These are phyloP conservation scores for Capsicum pubescens DNA, from an alignment of 257 asterid species.

Conservation along the genomic window DNA sequence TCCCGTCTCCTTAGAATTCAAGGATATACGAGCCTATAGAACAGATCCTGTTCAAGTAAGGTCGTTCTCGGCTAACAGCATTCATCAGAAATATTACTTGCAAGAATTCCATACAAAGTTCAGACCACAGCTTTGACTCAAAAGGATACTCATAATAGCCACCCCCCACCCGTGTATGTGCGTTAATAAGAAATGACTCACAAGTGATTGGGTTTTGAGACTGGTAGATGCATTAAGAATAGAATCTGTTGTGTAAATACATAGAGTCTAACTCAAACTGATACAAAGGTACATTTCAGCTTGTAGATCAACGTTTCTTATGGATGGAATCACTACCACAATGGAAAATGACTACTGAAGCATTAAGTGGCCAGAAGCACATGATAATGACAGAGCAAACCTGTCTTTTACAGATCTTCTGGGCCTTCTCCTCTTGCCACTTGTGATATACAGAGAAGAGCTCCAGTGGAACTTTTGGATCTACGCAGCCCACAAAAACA, in stretches of 20 bases:
- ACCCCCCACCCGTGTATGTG: not conserved
- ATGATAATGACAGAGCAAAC: slow-evolving; percentile 43
- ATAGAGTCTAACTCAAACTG: not conserved
- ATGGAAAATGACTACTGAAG: not conserved
- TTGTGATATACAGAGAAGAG: slow-evolving; percentile 79
- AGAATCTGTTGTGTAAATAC: not conserved
- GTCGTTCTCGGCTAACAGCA: not conserved
- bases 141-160: not conserved
- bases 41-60: too few species aligned
- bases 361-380: slow-evolving; percentile 4
- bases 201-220: not conserved
- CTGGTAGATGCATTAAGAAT: not conserved
- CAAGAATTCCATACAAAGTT: not conserved
- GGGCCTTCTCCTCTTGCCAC: slow-evolving; percentile 82
- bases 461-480: slow-evolving; percentile 87
- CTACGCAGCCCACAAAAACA: slow-evolving; percentile 62
- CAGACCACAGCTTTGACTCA: slow-evolving; percentile 8
- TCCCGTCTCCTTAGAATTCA: too few species aligned
- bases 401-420: slow-evolving; percentile 73
- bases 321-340: slow-evolving; percentile 9
- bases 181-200: not conserved
- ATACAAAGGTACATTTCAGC: not conserved
- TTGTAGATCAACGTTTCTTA: not conserved
- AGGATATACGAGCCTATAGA: too few species aligned
- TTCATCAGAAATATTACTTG: not conserved